phyloP scores from a whole-genome alignment of 139 green algal genomes.

The Chlorella sorokiniana region DNA sequence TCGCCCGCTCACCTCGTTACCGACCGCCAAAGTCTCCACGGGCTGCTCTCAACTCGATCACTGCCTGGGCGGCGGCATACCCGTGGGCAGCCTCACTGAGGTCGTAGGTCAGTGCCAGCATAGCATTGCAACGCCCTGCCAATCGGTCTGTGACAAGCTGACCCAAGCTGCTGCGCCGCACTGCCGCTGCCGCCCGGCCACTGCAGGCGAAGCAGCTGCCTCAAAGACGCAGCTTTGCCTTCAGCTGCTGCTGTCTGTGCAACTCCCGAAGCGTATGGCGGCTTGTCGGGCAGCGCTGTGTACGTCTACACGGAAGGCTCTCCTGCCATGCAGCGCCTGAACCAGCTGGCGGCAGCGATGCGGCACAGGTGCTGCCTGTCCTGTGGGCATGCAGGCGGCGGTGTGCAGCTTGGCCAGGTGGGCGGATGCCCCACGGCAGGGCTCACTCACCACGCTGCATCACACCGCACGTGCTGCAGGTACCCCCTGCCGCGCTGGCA shows the following conservation, averaged over 20 bases:
- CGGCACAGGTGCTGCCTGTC: background rate
- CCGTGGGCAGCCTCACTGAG: slow-evolving; percentile 62
- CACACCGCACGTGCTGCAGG: background rate
- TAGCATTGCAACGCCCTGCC: background rate
- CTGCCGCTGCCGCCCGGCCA: background rate
- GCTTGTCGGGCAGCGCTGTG: slow-evolving; percentile 55
- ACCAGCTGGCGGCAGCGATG: slow-evolving; percentile 33
- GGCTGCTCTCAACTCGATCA: slow-evolving; percentile 57
- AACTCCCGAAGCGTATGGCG: slow-evolving; percentile 43
- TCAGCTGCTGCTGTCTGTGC: slow-evolving; percentile 61
- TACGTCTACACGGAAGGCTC: slow-evolving; percentile 80
- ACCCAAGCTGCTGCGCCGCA: background rate
- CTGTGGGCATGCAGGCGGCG: background rate
- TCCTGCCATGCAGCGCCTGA: slow-evolving; percentile 48
- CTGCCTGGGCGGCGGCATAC: slow-evolving; percentile 54
- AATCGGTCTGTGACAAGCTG: background rate
- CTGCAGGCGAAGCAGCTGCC: slow-evolving; percentile 61
- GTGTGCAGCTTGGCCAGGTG: background rate
- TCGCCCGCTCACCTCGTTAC: background rate
- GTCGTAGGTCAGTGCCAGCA: slow-evolving; percentile 42
- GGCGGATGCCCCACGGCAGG: too few relatives aligned
- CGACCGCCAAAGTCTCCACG: slow-evolving; percentile 27
- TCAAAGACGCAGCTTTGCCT: slow-evolving; percentile 73
- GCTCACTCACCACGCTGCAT: background rate
- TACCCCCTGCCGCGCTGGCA: slow-evolving; percentile 18